Conservation (phyloP, 306 rosid genomes). For the Prunus davidiana region DNA sequence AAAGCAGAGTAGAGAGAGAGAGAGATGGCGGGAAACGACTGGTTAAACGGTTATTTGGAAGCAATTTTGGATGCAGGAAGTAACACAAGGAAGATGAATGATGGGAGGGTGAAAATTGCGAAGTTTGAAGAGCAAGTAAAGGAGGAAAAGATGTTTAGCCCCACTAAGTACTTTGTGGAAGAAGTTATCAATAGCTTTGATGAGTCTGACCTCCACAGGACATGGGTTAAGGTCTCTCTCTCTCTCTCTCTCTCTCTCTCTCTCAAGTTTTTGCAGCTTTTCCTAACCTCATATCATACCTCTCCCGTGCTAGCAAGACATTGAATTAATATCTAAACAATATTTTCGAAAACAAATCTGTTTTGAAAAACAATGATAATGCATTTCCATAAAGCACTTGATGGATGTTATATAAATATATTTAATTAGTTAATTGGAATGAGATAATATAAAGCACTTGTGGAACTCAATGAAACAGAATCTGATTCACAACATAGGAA, state of each 20-base stretch:
- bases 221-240: constrained; percentile 69
- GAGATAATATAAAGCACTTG: background rate
- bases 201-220: constrained; percentile 72
- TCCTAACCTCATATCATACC: background rate
- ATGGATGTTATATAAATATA: background rate
- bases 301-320: background rate
- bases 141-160: constrained; percentile 52
- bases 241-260: background rate
- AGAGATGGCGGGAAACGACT: constrained; percentile 56
- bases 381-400: background rate
- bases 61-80: constrained; percentile 76
- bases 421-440: background rate
- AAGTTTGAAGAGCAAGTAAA: constrained; percentile 38
- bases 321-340: background rate
- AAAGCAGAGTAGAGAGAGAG: background rate
- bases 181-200: constrained; percentile 67
- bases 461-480: background rate
- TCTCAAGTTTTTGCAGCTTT: background rate
- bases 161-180: constrained; percentile 70
- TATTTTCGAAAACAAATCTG: background rate
- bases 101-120: constrained; percentile 30
- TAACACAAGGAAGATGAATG: constrained; percentile 29
- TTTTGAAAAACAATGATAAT: background rate
- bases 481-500: background rate
- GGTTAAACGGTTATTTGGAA: constrained; percentile 76